phyloP scores from a whole-genome alignment of 257 asterid genomes.

The Forsythia viridissima region DNA sequence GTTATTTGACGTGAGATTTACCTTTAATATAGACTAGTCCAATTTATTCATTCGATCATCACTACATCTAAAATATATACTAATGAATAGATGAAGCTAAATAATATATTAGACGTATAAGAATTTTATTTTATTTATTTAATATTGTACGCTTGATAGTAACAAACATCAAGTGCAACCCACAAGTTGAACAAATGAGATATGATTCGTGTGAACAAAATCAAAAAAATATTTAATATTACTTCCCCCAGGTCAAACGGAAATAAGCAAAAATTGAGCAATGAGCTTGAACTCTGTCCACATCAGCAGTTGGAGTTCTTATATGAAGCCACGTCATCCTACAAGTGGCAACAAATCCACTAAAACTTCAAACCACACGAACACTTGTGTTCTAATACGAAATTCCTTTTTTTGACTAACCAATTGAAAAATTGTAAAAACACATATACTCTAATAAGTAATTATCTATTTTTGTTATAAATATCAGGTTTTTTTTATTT shows the following conservation, averaged over 20 bases:
- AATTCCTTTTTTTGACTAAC: constrained; percentile 45
- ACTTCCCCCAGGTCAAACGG: neutral
- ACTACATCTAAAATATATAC: no score
- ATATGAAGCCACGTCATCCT: constrained; percentile 42
- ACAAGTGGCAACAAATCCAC: constrained; percentile 10
- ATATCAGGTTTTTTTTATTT: constrained; percentile 1
- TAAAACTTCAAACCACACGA: constrained; percentile 34
- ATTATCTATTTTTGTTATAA: neutral
- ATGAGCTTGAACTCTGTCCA: neutral
- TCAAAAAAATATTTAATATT: neutral
- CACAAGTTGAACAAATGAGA: neutral
- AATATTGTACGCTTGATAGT: no score
- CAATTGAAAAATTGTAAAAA: neutral
- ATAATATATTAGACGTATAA: no score
- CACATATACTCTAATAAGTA: no score
- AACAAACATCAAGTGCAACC: neutral
- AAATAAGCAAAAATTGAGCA: neutral
- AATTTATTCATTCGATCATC: no score
- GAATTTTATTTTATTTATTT: no score
- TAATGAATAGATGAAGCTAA: no score
- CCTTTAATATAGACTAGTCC: no score
- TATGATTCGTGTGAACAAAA: neutral
- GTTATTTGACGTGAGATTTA: no score
- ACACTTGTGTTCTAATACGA: constrained; percentile 28
- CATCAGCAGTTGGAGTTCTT: constrained; percentile 33